Evolutionary conservation across 345 rosid genomes (phyloP).

Genomic region (Citrus mangshanensis): DNA sequence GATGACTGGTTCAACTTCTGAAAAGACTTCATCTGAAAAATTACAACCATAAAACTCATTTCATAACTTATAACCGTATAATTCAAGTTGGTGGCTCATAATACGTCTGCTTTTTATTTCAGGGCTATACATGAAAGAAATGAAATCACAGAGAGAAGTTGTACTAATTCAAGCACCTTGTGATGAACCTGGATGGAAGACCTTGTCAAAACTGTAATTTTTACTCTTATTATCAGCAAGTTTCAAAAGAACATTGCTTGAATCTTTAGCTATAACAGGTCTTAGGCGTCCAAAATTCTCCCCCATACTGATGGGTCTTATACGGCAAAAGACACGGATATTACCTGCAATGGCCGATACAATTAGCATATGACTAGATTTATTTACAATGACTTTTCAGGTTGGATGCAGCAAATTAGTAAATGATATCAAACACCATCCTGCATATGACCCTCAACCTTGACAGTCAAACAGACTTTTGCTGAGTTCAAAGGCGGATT

Average conservation of each 20-base stretch:
- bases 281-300: slow-evolving; percentile 29
- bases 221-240: slow-evolving; percentile 42
- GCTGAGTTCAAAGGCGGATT: not conserved
- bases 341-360: slow-evolving; percentile 40
- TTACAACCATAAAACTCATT: slow-evolving; percentile 15
- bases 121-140: not conserved
- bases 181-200: slow-evolving; percentile 59
- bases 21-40: slow-evolving; percentile 63
- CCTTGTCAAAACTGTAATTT: slow-evolving; percentile 60
- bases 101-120: not conserved
- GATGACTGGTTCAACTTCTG: slow-evolving; percentile 76
- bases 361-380: not conserved
- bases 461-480: not conserved
- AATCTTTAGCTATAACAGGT: slow-evolving; percentile 44
- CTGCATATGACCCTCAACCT: not conserved
- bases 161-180: slow-evolving; percentile 48
- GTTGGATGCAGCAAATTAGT: not conserved
- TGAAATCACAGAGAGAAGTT: not conserved
- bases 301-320: slow-evolving; percentile 43
- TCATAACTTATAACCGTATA: not conserved
- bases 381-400: not conserved
- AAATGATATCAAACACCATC: not conserved
- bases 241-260: slow-evolving; percentile 43
- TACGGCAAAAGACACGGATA: slow-evolving; percentile 78
- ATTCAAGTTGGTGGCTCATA: not conserved